Evolutionary conservation across 1,139 yeast species (phyloP).

Genomic region (Hemisphaericaspora xylanilytica): DNA sequence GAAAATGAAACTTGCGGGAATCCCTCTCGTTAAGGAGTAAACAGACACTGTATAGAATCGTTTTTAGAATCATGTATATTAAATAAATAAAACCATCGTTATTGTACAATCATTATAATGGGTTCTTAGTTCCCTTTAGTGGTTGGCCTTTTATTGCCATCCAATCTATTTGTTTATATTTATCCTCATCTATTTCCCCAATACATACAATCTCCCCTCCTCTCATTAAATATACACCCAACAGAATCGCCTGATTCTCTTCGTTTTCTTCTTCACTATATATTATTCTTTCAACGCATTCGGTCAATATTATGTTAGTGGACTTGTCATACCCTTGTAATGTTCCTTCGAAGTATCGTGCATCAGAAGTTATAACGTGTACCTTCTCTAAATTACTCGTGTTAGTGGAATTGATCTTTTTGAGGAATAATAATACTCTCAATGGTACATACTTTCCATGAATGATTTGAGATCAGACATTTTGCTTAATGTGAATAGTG

Average conservation of each 20-base stretch:
- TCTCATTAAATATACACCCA: constrained; percentile 70
- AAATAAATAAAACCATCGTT: neutral
- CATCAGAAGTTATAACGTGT: constrained; percentile 80
- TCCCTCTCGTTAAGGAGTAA: constrained; percentile 42
- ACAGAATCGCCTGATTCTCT: constrained; percentile 45
- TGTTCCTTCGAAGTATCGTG: constrained; percentile 66
- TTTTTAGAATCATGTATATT: neutral
- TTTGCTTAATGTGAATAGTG: constrained; percentile 8
- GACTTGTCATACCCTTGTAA: constrained; percentile 81
- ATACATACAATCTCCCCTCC: constrained; percentile 82
- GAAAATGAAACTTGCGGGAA: constrained; percentile 66
- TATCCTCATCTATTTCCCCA: constrained; percentile 63
- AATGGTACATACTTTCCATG: constrained; percentile 36
- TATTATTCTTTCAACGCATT: constrained; percentile 56
- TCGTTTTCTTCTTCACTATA: constrained; percentile 47
- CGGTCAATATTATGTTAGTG: constrained; percentile 66
- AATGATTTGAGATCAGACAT: constrained; percentile 41
- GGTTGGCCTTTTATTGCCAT: constrained; percentile 37
- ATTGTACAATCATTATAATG: constrained; percentile 20
- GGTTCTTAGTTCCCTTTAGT: constrained; percentile 44
- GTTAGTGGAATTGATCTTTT: constrained; percentile 10
- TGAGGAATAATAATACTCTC: neutral
- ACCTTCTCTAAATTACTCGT: constrained; percentile 47
- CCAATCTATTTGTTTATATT: constrained; percentile 59
- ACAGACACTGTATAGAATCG: no score